phyloP scores from a whole-genome alignment of 345 rosid genomes.

The Capsella bursapastoris region DNA sequence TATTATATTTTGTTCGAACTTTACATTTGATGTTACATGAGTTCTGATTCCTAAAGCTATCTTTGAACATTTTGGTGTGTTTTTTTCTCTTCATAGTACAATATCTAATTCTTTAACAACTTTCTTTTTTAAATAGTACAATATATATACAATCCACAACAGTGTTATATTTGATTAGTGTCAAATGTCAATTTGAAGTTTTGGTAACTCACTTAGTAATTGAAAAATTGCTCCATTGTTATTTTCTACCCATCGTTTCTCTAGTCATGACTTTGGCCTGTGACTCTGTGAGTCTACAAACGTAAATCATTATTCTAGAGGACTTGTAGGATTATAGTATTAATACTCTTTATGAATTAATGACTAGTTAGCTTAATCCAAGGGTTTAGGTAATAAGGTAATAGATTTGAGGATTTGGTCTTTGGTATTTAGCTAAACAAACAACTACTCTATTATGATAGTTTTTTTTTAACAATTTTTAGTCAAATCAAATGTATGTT shows the following conservation, averaged over 20 bases:
- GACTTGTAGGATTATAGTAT: not conserved
- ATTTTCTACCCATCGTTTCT: not conserved
- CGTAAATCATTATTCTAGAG: not conserved
- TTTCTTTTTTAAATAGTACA: no score
- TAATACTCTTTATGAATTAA: no score
- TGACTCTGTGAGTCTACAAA: not conserved
- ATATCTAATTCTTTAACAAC: not conserved
- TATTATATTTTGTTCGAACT: constrained; percentile 39
- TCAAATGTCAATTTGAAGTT: not conserved
- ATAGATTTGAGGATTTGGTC: not conserved
- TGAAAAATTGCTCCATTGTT: not conserved
- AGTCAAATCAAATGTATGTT: constrained; percentile 29
- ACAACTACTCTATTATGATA: constrained; percentile 11
- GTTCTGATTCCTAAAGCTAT: constrained; percentile 29
- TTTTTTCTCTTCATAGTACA: constrained; percentile 18
- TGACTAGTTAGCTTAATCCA: no score
- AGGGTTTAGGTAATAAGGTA: no score
- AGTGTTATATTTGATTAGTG: not conserved
- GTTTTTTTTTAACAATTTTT: not conserved
- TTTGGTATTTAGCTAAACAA: not conserved
- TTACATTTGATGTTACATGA: constrained; percentile 36
- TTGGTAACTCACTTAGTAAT: not conserved
- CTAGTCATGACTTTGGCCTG: no score
- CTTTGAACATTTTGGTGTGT: constrained; percentile 5
- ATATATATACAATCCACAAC: not conserved